A percentile compares a stretch with the other conserved stretches of the same genome.
phyloP scores from a whole-genome alignment of 768 basidiomycete species.

The Amanita molliuscula region DNA sequence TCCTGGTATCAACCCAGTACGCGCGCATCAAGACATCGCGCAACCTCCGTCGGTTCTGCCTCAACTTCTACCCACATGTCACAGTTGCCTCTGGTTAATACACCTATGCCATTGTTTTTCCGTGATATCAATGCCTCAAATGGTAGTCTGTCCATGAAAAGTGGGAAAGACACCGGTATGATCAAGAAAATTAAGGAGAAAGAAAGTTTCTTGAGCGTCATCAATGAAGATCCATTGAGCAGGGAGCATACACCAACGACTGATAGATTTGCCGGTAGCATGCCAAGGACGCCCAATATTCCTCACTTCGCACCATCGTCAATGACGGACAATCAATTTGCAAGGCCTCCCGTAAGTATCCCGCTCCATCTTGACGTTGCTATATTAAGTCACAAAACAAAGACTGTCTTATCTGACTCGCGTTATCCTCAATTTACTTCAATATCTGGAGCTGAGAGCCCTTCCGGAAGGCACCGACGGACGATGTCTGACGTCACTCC shows the following conservation, averaged over 20 bases:
- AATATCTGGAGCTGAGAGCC: not conserved
- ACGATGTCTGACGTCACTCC: not conserved
- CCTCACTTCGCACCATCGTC: conserved; percentile 1
- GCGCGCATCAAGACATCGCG: conserved; percentile 13
- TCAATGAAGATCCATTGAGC: conserved; percentile 29
- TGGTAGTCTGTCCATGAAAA: conserved; percentile 15
- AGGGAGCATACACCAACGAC: conserved; percentile 18
- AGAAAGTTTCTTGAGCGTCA: conserved; percentile 22
- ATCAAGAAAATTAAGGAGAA: conserved; percentile 15
- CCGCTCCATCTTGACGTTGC: not conserved
- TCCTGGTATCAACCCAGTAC: conserved; percentile 23
- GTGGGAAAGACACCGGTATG: conserved; percentile 11
- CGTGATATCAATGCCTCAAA: conserved; percentile 5
- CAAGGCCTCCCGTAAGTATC: not conserved
- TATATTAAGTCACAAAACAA: not conserved
- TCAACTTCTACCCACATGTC: conserved; percentile 24
- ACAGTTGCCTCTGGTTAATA: conserved; percentile 23
- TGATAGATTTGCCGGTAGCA: conserved; percentile 6
- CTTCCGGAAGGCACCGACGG: not conserved
- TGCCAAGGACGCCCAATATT: not conserved
- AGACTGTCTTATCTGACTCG: not conserved
- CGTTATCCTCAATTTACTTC: not conserved
- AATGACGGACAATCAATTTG: not conserved
- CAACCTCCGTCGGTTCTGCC: conserved; percentile 13
- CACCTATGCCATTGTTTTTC: conserved; percentile 10